Conservation (phyloP, 805 yeast species). For the Candida mattraensis region DNA sequence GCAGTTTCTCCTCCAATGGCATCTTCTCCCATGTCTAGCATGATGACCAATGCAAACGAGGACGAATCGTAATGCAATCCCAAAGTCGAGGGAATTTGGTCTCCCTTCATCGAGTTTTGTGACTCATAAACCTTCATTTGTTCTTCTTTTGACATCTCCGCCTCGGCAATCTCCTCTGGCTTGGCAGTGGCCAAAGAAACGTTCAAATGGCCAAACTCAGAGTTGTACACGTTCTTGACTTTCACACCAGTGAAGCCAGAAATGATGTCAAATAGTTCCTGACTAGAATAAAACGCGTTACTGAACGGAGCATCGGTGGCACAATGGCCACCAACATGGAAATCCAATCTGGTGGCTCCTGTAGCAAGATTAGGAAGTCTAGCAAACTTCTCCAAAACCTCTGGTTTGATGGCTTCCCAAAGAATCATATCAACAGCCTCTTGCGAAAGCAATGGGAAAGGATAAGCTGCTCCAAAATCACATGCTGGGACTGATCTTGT, state of each 20-base stretch:
- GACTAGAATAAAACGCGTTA: slow-evolving; percentile 50
- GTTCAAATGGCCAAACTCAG: slow-evolving; percentile 53
- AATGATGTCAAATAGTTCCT: slow-evolving; percentile 47
- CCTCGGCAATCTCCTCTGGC: slow-evolving; percentile 16
- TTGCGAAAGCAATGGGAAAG: slow-evolving; percentile 57
- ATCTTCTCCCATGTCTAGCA: slow-evolving; percentile 44
- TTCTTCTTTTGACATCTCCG: slow-evolving; percentile 16
- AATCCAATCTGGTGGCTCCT: slow-evolving; percentile 38
- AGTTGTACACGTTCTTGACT: slow-evolving; percentile 46
- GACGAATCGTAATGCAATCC: slow-evolving; percentile 49
- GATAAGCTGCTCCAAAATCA: slow-evolving; percentile 47
- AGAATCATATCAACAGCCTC: slow-evolving; percentile 58
- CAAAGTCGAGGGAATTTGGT: slow-evolving; percentile 43
- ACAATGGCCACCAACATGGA: slow-evolving; percentile 48
- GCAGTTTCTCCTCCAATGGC: slow-evolving; percentile 54
- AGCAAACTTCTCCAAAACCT: slow-evolving; percentile 41
- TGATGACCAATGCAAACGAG: slow-evolving; percentile 48
- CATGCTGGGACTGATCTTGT: slow-evolving; percentile 32
- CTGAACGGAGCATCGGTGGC: slow-evolving; percentile 43
- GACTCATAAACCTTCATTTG: slow-evolving; percentile 14
- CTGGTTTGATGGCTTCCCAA: slow-evolving; percentile 48
- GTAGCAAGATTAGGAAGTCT: slow-evolving; percentile 36
- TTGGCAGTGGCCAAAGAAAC: slow-evolving; percentile 38
- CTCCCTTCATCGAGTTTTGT: slow-evolving; percentile 28
- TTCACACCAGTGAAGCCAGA: slow-evolving; percentile 51